These are phyloP conservation scores for Neurospora cerealis DNA, from an alignment of 495 filamentous ascomycete species.

Conservation along the genomic window DNA sequence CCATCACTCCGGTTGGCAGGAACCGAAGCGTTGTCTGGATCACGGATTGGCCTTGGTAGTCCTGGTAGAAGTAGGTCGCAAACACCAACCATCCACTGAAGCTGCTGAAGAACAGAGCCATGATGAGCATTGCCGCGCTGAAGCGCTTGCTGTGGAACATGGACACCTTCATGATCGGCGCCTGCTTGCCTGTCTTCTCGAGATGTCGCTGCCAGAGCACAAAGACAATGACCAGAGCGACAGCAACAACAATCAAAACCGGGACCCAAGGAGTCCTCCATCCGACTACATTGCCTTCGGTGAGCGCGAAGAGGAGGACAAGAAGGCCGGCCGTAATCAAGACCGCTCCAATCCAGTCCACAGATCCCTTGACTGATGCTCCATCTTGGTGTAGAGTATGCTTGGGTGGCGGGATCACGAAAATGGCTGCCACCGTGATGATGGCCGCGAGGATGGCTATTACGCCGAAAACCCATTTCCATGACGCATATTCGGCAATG, in stretches of 20 bases:
- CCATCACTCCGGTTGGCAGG: constrained; percentile 47
- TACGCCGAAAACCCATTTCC: constrained; percentile 59
- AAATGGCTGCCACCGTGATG: constrained; percentile 48
- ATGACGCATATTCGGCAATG: constrained; percentile 43
- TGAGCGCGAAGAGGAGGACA: constrained; percentile 50
- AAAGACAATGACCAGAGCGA: constrained; percentile 49
- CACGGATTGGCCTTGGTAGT: constrained; percentile 42
- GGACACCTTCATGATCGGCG: constrained; percentile 51
- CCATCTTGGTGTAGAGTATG: constrained; percentile 18
- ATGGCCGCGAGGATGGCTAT: constrained; percentile 52
- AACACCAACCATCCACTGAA: constrained; percentile 53
- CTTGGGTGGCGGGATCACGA: constrained; percentile 53
- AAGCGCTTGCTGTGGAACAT: constrained; percentile 43
- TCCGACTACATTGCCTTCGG: constrained; percentile 54
- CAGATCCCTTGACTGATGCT: constrained; percentile 20
- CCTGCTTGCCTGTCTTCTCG: constrained; percentile 28
- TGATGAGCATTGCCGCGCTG: constrained; percentile 49
- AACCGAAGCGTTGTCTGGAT: constrained; percentile 53
- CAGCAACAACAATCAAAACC: constrained; percentile 50
- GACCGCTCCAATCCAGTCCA: constrained; percentile 57
- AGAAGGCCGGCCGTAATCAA: constrained; percentile 55
- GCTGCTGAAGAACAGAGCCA: constrained; percentile 47
- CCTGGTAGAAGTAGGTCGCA: constrained; percentile 54
- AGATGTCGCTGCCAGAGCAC: constrained; percentile 54
- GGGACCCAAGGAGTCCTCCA: constrained; percentile 60